Base-by-base conservation (phyloP, 176 grass and related monocot species). In the Zoysia pacifica region DNA sequence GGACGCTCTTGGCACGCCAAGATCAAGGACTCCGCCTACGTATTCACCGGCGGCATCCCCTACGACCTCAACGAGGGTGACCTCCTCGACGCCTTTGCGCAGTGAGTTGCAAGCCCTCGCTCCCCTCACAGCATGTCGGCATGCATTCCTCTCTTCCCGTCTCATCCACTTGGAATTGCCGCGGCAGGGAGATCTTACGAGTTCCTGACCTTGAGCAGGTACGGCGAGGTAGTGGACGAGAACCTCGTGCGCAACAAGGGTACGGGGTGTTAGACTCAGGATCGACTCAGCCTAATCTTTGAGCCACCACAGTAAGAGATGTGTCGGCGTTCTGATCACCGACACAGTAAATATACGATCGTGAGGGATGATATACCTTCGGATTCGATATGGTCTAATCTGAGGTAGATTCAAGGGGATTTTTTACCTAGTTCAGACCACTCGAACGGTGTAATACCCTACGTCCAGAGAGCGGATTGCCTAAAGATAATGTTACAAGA, bases 221-320 rank as follows among this genome's bases (percentile, higher is more conserved):
- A 94, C 53, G 95, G 92, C 15, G 95, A 98, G 74, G 77, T 98
- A 19, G 83, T 98, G 51, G 95, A 98, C 52, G 90, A 94, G 59
- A 98, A 98, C 83, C 92, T 98, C 50, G 95, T 98, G 64, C 91
- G 95, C 69, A 88, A 98, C 65, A 94, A 91, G 84, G 83, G 83
- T 66, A 98, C 92, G 16, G 92, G 95, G 12, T 28, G 28, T 28
- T 28, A 28, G 28, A 28, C 28, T 28, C 28, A 28, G 28, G 28
- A 28, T 28, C 28, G 0, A 28, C 28, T 28, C 28, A 28, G 28
- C 28, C 28, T 28, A 28, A 28, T 28, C 28, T 28, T 28, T 28
- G 28, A 28, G 28, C 28, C 28, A 28, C 28, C 28, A 28, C 28
- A 28, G 28, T 28, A 28, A 28, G 28, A 28, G 28, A 28, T 28